phyloP scores from a whole-genome alignment of 805 yeast genomes.

The Wickerhamomyces canadensis region DNA sequence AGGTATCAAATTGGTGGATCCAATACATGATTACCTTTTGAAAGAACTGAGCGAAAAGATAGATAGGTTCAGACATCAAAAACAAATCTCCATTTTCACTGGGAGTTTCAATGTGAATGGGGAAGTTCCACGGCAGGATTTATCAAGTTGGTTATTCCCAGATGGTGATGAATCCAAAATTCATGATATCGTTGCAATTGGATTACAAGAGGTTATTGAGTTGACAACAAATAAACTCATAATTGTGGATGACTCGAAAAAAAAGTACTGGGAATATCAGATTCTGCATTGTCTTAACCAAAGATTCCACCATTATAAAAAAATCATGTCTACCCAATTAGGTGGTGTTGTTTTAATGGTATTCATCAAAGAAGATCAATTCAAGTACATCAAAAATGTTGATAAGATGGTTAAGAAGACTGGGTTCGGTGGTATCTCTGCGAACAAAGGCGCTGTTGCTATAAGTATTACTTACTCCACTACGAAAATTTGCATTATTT shows the following conservation, averaged over 20 bases:
- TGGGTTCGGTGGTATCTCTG: conserved; percentile 89
- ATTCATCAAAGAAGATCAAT: conserved; percentile 52
- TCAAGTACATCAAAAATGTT: conserved; percentile 50
- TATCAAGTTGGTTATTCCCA: conserved; percentile 79
- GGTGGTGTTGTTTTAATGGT: conserved; percentile 79
- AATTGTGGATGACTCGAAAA: conserved; percentile 60
- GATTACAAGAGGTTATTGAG: conserved; percentile 87
- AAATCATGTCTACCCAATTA: conserved; percentile 69
- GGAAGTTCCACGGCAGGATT: conserved; percentile 46
- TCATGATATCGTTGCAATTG: conserved; percentile 73
- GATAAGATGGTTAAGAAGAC: conserved; percentile 80
- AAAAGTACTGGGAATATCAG: conserved; percentile 61
- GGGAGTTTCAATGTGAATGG: conserved; percentile 92
- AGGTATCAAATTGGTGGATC: conserved; percentile 61
- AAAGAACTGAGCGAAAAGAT: conserved; percentile 49
- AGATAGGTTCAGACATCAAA: conserved; percentile 52
- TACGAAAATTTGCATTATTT: conserved; percentile 71
- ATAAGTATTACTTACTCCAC: conserved; percentile 61
- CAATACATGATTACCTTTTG: conserved; percentile 78
- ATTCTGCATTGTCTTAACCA: conserved; percentile 42
- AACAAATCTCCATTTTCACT: conserved; percentile 59
- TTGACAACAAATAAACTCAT: conserved; percentile 79
- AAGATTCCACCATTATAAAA: conserved; percentile 21
- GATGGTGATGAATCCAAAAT: conserved; percentile 22
- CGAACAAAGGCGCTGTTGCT: conserved; percentile 75